A percentile compares a stretch with the other conserved stretches of the same genome.
Conservation (phyloP, 2,329 filamentous ascomycete genomes). For the Magnaporthales sp. region DNA sequence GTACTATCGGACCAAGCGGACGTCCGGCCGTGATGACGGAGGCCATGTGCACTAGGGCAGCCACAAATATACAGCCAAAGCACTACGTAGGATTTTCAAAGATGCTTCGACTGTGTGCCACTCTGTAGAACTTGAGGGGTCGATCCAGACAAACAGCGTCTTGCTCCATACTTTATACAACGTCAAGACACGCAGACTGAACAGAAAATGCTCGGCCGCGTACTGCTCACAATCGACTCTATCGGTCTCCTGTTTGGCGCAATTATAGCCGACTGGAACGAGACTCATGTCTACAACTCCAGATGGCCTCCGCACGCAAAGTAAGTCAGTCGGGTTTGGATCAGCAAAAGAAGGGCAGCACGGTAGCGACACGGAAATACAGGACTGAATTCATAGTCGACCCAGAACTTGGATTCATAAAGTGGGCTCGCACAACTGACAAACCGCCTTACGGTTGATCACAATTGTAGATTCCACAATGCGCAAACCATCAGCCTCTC, state of each 20-base stretch:
- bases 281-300: constrained; percentile 33
- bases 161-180: neutral
- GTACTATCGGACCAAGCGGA: neutral
- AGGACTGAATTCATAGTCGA: neutral
- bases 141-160: neutral
- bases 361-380: too few species aligned
- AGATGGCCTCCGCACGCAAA: constrained; percentile 37
- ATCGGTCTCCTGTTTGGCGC: constrained; percentile 27
- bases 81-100: neutral
- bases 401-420: neutral
- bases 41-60: neutral
- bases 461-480: constrained; percentile 26
- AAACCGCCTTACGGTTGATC: neutral
- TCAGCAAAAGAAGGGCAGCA: too few species aligned
- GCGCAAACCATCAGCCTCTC: constrained; percentile 33
- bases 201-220: constrained; percentile 25
- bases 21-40: neutral
- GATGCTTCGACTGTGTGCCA: neutral
- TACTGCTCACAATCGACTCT: constrained; percentile 30
- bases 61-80: neutral
- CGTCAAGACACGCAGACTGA: neutral
- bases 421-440: neutral
- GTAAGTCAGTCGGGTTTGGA: constrained; percentile 16
- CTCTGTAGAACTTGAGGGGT: neutral
- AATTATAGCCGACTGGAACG: constrained; percentile 27